phyloP scores from a whole-genome alignment of 1,139 yeast genomes.

The Nakaseomyces uthaithaninus region DNA sequence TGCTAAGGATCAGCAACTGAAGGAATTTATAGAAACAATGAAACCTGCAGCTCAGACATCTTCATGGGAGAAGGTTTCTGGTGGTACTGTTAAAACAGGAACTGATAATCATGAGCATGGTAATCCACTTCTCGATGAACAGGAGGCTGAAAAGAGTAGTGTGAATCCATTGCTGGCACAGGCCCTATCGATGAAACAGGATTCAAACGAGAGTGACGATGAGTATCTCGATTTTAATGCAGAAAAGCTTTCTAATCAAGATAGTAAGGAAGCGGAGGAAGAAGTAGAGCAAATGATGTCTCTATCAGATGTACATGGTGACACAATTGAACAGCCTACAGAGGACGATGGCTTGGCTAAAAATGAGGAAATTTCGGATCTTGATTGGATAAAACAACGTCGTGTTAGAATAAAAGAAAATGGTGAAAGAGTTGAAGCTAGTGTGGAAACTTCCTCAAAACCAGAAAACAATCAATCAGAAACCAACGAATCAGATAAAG shows the following conservation, averaged over 20 bases:
- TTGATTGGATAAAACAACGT: constrained; percentile 81
- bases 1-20: constrained; percentile 56
- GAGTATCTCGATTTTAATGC: constrained; percentile 52
- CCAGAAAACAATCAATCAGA: constrained; percentile 13
- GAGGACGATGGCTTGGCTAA: constrained; percentile 35
- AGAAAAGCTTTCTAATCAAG: constrained; percentile 14
- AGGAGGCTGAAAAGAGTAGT: constrained; percentile 15
- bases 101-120: constrained; percentile 15
- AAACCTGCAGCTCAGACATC: constrained; percentile 49
- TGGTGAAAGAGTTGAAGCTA: constrained; percentile 26
- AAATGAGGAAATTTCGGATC: constrained; percentile 58
- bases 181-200: constrained; percentile 33
- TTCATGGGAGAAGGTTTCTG: constrained; percentile 26
- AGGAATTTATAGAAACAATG: constrained; percentile 77
- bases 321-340: constrained; percentile 12
- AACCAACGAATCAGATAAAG: constrained; percentile 7
- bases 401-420: constrained; percentile 64
- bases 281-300: constrained; percentile 31
- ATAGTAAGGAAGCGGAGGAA: constrained; percentile 29
- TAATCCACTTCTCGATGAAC: constrained; percentile 8
- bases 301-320: constrained; percentile 18
- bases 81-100: constrained; percentile 38
- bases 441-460: no score
- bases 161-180: constrained; percentile 34
- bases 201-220: constrained; percentile 49